Evolutionary conservation across 495 filamentous ascomycete genomes (phyloP).

Genomic region (Penicillium egyptiacum): DNA sequence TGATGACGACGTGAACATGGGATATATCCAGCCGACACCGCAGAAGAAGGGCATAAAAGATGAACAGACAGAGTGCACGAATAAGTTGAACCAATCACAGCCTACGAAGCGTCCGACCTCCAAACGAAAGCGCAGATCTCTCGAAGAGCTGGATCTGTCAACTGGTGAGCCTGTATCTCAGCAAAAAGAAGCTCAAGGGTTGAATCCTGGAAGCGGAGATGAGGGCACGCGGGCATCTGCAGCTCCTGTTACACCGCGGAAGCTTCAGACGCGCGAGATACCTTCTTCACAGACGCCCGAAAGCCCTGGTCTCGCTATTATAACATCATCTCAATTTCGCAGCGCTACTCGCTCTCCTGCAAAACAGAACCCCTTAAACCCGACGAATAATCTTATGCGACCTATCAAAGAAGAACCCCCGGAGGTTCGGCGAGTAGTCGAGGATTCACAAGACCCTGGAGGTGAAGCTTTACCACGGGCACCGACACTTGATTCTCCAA

Average conservation of each 20-base stretch:
- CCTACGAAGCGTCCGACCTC: not conserved
- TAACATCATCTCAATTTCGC: constrained; percentile 43
- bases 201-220: not conserved
- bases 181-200: constrained; percentile 15
- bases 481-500: constrained; percentile 9
- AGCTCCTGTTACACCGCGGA: constrained; percentile 36
- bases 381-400: not conserved
- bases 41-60: constrained; percentile 10
- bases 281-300: constrained; percentile 50
- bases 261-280: constrained; percentile 37
- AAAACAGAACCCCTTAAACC: constrained; percentile 17
- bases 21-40: constrained; percentile 33
- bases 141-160: constrained; percentile 28
- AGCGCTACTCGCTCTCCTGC: constrained; percentile 33
- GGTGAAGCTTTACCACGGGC: constrained; percentile 1
- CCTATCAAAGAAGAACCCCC: constrained; percentile 31
- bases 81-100: not conserved
- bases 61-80: not conserved
- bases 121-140: constrained; percentile 18
- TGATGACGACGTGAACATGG: constrained; percentile 37
- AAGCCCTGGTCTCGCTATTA: constrained; percentile 41
- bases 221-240: not conserved
- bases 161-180: constrained; percentile 30
- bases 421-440: not conserved
- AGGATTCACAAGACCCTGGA: constrained; percentile 9